These are phyloP conservation scores for Paecilomyces sp. DNA, from an alignment of 2,329 filamentous ascomycete genomes.

Conservation along the genomic window DNA sequence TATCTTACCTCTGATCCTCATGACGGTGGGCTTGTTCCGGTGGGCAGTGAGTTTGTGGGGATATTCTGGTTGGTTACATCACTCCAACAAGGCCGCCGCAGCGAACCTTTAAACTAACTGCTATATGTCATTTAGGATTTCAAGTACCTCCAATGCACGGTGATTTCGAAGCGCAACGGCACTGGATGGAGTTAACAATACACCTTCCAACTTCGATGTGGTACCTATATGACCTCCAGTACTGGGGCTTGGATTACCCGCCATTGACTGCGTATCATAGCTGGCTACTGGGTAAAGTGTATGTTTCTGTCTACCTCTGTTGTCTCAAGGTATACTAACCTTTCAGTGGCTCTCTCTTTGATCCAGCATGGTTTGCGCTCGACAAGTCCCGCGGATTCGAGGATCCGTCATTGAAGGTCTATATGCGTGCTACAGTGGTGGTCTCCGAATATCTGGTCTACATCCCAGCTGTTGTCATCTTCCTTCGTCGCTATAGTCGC, in stretches of 20 bases:
- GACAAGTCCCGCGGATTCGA: slow-evolving; percentile 75
- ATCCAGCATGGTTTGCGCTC: slow-evolving; percentile 82
- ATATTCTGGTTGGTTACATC: slow-evolving; percentile 65
- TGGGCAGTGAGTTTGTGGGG: slow-evolving; percentile 92
- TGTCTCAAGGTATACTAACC: slow-evolving; percentile 9
- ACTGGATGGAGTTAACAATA: slow-evolving; percentile 97
- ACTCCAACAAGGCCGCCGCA: background rate
- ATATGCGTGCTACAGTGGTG: slow-evolving; percentile 89
- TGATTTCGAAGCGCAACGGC: slow-evolving; percentile 94
- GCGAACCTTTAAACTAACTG: background rate
- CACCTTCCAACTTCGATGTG: slow-evolving; percentile 86
- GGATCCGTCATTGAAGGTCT: slow-evolving; percentile 75
- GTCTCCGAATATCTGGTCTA: slow-evolving; percentile 87
- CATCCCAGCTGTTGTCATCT: slow-evolving; percentile 76
- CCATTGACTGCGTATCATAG: slow-evolving; percentile 97
- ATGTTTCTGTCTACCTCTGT: slow-evolving; percentile 22
- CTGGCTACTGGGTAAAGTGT: slow-evolving; percentile 84
- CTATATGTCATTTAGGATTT: slow-evolving; percentile 50
- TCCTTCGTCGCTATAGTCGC: slow-evolving; percentile 72
- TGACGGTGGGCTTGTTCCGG: slow-evolving; percentile 83
- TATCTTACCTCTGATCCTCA: slow-evolving; percentile 76
- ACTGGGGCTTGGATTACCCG: slow-evolving; percentile 98
- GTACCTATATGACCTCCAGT: slow-evolving; percentile 95
- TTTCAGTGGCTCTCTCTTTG: slow-evolving; percentile 61
- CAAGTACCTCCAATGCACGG: slow-evolving; percentile 83